Evolutionary conservation across 2,329 filamentous ascomycete species (phyloP).

Genomic region (Colletotrichum sp.): DNA sequence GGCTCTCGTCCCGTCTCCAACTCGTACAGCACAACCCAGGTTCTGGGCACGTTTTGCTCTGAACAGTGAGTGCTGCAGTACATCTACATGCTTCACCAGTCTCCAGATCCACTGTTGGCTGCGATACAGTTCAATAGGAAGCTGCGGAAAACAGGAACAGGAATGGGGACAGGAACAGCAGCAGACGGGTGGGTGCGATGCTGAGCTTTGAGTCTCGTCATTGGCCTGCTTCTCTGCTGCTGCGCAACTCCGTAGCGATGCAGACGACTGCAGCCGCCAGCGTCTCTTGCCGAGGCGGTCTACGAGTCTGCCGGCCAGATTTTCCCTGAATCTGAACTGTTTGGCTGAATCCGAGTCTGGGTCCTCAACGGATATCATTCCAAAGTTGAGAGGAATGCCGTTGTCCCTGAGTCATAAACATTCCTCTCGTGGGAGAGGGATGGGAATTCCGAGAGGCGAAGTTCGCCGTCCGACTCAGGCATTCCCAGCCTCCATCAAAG

Average conservation of each 20-base stretch:
- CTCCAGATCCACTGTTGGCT: neutral
- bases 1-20: neutral
- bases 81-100: neutral
- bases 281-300: neutral
- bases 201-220: neutral
- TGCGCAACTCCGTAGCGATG: neutral
- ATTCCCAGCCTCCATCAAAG: neutral
- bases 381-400: neutral
- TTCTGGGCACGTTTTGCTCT: neutral
- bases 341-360: neutral
- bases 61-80: neutral
- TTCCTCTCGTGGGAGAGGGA: neutral
- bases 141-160: neutral
- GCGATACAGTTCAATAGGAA: neutral
- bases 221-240: neutral
- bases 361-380: neutral
- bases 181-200: neutral
- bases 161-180: neutral
- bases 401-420: neutral
- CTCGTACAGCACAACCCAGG: neutral
- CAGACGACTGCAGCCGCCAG: neutral
- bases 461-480: conserved; percentile 1
- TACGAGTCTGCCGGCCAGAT: neutral
- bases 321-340: neutral
- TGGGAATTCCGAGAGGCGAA: neutral